Evolutionary conservation across 495 filamentous ascomycete genomes (phyloP), one percentile per base, ranked within the genome.

Genomic region (Hypomontagnella monticulosa): DNA sequence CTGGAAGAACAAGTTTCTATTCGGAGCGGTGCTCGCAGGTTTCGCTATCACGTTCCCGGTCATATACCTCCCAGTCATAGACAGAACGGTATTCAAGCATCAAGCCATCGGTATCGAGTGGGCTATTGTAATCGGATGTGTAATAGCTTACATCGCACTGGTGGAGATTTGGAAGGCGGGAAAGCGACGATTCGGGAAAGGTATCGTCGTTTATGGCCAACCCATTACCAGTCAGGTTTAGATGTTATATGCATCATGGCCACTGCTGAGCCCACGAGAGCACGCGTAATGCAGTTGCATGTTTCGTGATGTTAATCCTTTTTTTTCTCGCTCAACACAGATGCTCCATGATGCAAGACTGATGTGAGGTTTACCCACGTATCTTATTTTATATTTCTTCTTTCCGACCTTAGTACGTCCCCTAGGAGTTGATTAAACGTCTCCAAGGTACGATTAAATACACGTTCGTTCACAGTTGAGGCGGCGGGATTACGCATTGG

Each of bases 1-100:
- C 36, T 85, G 82, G 81, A 73, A 78, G 49, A 87, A 87, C 71
- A 74, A 79, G 55, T 85, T 86, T 71, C 77, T 87, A 30, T 86
- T 87, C 70, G 87, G 75, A 69, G 76, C 81, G 46, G 79, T 86
- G 30, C 72, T 86, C 19, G 81, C 80, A 0, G 84, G 84, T 14
- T 85, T 87, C 71, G 30, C 82, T 53, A 80, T 84, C 57, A 82
- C 83, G 1, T 87, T 85, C 46, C 85, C 85, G 3, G 75, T 83
- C 32, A 74, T 87, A 14, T 87, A 87, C 54, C 78, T 87, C 32
- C 85, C 85, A 1, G 77, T 75, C 15, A 77, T 87, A 61, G 84
- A 85, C 68, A 73, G 63, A 12, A 67, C 66, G 6, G 85, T 87
- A 4, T 87, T 87, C 76, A 84, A 84, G 62, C 85, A 87, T 69